Evolutionary conservation across 257 asterid genomes (phyloP).

Genomic region (Petunia secreta): DNA sequence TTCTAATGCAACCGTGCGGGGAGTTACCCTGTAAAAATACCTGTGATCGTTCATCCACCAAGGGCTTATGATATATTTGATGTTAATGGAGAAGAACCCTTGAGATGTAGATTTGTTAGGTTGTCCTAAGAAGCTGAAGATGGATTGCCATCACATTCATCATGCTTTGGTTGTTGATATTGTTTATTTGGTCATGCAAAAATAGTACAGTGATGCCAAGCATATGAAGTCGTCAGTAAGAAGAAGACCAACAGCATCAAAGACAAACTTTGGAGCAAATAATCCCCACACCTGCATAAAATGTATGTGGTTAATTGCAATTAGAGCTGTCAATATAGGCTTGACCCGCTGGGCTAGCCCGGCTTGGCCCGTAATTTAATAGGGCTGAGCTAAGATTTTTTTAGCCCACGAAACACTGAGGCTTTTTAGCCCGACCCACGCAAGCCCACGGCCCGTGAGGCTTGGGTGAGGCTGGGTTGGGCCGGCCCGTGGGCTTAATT

Average conservation of each 20-base stretch:
- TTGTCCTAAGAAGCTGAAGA: neutral
- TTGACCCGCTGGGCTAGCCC: no score
- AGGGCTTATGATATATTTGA: neutral
- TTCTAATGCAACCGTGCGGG: neutral
- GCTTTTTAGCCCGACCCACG: no score
- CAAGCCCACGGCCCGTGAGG: no score
- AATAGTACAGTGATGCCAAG: conserved; percentile 74
- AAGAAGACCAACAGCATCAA: conserved; percentile 82
- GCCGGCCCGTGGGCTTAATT: no score
- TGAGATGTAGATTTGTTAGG: no score
- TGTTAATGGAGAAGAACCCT: neutral
- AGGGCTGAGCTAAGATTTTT: no score
- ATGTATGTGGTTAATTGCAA: neutral
- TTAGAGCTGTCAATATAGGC: no score
- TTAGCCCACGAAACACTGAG: no score
- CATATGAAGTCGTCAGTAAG: conserved; percentile 65
- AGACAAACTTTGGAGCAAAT: conserved; percentile 96
- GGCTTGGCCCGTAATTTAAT: no score
- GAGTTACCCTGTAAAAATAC: neutral
- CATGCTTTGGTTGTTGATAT: neutral
- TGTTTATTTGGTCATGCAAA: conserved; percentile 25
- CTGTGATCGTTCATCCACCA: neutral
- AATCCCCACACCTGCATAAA: conserved; percentile 91
- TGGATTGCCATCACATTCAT: neutral
- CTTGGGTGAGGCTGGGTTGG: no score